phyloP scores from a whole-genome alignment of 352 stramenopile species.

The Globisporangium abappressorium region DNA sequence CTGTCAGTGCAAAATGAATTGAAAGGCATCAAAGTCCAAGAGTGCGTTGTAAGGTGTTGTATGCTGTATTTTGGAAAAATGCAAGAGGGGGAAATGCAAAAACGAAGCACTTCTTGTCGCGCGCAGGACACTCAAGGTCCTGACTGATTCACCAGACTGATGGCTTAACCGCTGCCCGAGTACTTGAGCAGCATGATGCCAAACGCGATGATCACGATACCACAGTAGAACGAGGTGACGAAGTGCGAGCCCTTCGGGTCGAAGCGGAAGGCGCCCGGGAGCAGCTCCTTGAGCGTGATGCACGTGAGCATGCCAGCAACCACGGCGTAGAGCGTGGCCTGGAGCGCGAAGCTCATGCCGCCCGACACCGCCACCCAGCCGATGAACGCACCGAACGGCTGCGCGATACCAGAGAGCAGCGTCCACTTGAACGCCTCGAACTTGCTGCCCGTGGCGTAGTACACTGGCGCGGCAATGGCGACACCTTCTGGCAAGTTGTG shows the following conservation, averaged over 20 bases:
- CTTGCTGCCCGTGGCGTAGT: conserved; percentile 93
- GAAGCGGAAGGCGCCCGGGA: conserved; percentile 88
- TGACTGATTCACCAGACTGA: conserved; percentile 13
- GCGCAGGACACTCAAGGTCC: too few species aligned
- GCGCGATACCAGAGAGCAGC: conserved; percentile 79
- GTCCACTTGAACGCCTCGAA: conserved; percentile 92
- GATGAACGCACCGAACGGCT: conserved; percentile 88
- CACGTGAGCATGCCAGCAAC: conserved; percentile 94
- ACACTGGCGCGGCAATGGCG: conserved; percentile 93
- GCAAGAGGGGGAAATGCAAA: background rate
- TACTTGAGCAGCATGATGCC: conserved; percentile 79
- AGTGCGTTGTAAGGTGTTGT: too few species aligned
- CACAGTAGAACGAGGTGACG: conserved; percentile 72
- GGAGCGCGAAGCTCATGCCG: conserved; percentile 52
- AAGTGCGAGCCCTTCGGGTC: conserved; percentile 82
- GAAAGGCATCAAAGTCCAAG: too few species aligned
- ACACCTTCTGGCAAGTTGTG: conserved; percentile 97
- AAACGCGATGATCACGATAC: conserved; percentile 83
- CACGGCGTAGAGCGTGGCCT: conserved; percentile 87
- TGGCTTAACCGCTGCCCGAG: conserved; percentile 15
- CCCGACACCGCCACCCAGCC: conserved; percentile 68
- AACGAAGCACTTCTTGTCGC: background rate
- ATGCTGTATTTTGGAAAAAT: background rate
- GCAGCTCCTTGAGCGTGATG: conserved; percentile 88
- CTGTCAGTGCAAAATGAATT: too few species aligned